A percentile compares a stretch with the other conserved stretches of the same genome.
Evolutionary conservation across 2,329 filamentous ascomycete species (phyloP).

Genomic region (Magnaporthiopsis incrustans): DNA sequence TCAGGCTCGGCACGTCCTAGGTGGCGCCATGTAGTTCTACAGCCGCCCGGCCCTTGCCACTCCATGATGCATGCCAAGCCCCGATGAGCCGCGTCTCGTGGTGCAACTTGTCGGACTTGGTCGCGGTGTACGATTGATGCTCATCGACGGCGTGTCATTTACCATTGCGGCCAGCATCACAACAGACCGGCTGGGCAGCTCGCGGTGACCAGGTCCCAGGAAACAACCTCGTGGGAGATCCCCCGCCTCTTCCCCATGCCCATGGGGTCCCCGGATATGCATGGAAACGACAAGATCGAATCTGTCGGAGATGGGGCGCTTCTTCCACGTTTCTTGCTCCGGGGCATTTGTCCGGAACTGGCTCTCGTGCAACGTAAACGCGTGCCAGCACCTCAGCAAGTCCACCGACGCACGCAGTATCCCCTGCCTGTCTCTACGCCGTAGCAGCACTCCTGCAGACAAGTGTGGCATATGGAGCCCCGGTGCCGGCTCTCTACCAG

Average conservation of each 20-base stretch:
- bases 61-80: not conserved
- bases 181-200: not conserved
- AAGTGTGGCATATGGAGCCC: not conserved
- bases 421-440: not conserved
- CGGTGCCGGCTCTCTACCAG: too few species aligned
- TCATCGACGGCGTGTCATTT: not conserved
- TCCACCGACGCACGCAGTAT: not conserved
- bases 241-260: not conserved
- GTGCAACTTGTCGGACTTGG: not conserved
- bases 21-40: not conserved
- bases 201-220: not conserved
- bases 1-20: not conserved
- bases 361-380: not conserved
- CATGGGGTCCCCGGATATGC: not conserved
- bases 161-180: not conserved
- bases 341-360: not conserved
- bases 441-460: not conserved
- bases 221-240: not conserved
- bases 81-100: not conserved
- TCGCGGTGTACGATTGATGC: not conserved
- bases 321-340: not conserved
- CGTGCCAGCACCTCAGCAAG: not conserved
- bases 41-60: not conserved
- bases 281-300: not conserved
- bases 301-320: not conserved